Conservation (phyloP, 2,329 filamentous ascomycete species). For the Alternaria brassicae region DNA sequence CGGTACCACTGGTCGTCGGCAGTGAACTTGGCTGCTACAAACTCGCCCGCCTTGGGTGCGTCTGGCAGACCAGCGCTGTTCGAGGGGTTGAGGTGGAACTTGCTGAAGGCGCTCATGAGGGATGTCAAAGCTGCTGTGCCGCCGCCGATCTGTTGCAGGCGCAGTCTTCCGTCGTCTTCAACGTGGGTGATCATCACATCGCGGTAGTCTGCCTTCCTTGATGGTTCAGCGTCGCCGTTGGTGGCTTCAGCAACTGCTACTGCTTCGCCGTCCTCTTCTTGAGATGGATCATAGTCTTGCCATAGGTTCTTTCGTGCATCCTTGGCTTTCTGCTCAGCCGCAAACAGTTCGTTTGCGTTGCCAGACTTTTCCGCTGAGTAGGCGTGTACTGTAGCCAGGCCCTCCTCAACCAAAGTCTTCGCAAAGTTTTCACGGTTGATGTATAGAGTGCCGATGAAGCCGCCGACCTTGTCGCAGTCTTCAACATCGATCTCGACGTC, state of each 20-base stretch:
- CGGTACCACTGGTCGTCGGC: slow-evolving; percentile 95
- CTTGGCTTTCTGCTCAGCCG: slow-evolving; percentile 88
- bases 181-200: slow-evolving; percentile 93
- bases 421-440: slow-evolving; percentile 96
- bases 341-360: slow-evolving; percentile 84
- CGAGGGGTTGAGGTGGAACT: slow-evolving; percentile 84
- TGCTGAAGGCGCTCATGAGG: slow-evolving; percentile 88
- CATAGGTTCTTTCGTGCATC: slow-evolving; percentile 86
- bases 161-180: slow-evolving; percentile 80
- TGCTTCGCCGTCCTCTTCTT: slow-evolving; percentile 70
- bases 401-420: slow-evolving; percentile 91
- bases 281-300: slow-evolving; percentile 91
- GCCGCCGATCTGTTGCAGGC: slow-evolving; percentile 88
- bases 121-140: slow-evolving; percentile 85
- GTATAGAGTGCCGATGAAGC: slow-evolving; percentile 94
- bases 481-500: slow-evolving; percentile 96
- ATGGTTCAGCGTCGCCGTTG: slow-evolving; percentile 61
- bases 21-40: slow-evolving; percentile 89
- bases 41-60: slow-evolving; percentile 88
- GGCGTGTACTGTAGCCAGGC: slow-evolving; percentile 86
- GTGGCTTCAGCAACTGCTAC: slow-evolving; percentile 55
- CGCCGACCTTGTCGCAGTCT: slow-evolving; percentile 93
- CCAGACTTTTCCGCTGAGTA: slow-evolving; percentile 97
- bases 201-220: slow-evolving; percentile 86
- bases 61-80: slow-evolving; percentile 77